phyloP scores from a whole-genome alignment of 345 rosid species.

The Salix caprea region DNA sequence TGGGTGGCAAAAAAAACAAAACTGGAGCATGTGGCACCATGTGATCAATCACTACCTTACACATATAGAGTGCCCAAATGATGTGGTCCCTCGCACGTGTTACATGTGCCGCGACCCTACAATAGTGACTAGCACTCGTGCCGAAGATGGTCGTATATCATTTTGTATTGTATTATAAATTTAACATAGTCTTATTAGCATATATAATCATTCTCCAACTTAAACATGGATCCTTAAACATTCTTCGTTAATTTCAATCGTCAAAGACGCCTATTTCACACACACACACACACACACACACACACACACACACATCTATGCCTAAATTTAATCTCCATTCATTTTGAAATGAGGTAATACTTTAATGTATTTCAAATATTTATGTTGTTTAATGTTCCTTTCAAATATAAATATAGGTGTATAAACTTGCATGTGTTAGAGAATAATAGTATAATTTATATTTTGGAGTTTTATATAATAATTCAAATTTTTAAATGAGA shows the following conservation, averaged over 20 bases:
- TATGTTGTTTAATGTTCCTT: background rate
- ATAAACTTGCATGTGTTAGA: no score
- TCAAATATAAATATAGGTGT: no score
- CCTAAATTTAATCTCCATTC: background rate
- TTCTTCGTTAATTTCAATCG: background rate
- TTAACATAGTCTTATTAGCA: background rate
- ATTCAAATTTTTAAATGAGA: no score
- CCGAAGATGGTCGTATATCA: background rate
- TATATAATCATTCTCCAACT: background rate
- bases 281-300: no score
- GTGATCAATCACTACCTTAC: slow-evolving; percentile 2
- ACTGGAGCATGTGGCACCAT: slow-evolving; percentile 17
- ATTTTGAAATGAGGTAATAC: background rate
- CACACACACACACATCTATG: no score
- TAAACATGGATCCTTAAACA: background rate
- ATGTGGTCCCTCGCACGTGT: slow-evolving; percentile 4
- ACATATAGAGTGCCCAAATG: background rate
- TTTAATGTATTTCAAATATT: background rate
- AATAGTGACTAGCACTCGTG: background rate
- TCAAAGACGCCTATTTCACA: background rate
- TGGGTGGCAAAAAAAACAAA: background rate
- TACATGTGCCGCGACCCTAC: background rate
- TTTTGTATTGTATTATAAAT: background rate
- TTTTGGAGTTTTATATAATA: no score
- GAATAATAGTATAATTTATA: no score